A percentile compares a stretch with the other conserved stretches of the same genome.
phyloP scores from a whole-genome alignment of 768 basidiomycete species.

The Amanita exitialis region DNA sequence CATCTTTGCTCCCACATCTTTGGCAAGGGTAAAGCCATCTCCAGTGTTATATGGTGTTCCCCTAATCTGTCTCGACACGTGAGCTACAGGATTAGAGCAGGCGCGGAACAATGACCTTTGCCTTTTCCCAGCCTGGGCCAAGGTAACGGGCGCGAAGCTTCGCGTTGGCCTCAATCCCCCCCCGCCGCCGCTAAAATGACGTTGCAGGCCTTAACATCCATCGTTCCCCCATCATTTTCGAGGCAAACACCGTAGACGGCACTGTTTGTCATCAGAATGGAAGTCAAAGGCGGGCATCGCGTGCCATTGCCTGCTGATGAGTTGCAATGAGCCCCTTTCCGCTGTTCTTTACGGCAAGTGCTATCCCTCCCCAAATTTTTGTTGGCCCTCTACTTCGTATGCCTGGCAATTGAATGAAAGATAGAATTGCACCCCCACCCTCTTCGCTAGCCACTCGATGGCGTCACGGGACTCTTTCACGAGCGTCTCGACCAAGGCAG shows the following conservation, averaged over 20 bases:
- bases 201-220: conserved; percentile 28
- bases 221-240: conserved; percentile 22
- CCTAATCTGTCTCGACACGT: conserved; percentile 35
- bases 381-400: conserved; percentile 49
- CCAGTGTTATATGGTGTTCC: conserved; percentile 67
- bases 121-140: conserved; percentile 48
- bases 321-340: conserved; percentile 59
- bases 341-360: conserved; percentile 49
- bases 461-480: conserved; percentile 48
- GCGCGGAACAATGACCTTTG: conserved; percentile 29
- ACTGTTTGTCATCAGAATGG: conserved; percentile 26
- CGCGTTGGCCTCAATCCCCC: conserved; percentile 54
- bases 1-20: conserved; percentile 39
- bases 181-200: conserved; percentile 57
- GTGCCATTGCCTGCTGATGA: conserved; percentile 39
- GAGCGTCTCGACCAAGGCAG: conserved; percentile 36
- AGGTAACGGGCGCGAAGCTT: conserved; percentile 43
- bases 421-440: conserved; percentile 41
- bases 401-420: conserved; percentile 60
- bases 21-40: conserved; percentile 49
- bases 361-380: conserved; percentile 65
- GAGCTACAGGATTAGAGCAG: background rate
- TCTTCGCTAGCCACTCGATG: conserved; percentile 44
- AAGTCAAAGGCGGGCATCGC: too few relatives aligned
- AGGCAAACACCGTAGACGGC: conserved; percentile 38